Conservation (phyloP, 768 basidiomycete species). For the Lentinus brumalis region DNA sequence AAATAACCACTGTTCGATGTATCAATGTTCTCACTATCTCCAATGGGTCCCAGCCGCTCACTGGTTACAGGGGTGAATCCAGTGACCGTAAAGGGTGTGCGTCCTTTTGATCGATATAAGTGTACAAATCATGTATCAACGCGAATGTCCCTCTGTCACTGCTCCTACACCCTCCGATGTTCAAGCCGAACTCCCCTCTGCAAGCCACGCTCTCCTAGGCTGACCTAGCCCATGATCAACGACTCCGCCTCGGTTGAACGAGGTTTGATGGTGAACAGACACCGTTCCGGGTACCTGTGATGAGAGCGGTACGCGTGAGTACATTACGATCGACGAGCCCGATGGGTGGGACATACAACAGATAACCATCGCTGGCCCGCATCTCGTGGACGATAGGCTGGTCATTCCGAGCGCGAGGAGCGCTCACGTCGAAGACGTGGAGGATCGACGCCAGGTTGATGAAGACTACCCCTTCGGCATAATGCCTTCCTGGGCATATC, state of each 20-base stretch:
- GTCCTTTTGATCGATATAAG: too few species aligned
- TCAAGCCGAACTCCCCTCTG: too few species aligned
- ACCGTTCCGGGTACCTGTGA: background rate
- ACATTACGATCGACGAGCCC: background rate
- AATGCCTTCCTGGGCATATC: slow-evolving; percentile 22
- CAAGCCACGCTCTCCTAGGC: too few species aligned
- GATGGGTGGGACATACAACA: slow-evolving; percentile 7
- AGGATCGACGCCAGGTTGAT: slow-evolving; percentile 15
- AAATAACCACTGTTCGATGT: too few species aligned
- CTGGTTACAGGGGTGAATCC: too few species aligned
- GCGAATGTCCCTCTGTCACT: too few species aligned
- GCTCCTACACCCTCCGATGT: too few species aligned
- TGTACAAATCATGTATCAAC: too few species aligned
- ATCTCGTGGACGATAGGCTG: slow-evolving; percentile 6
- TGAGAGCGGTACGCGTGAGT: background rate
- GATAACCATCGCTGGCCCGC: slow-evolving; percentile 3
- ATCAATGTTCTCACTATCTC: too few species aligned
- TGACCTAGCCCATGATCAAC: background rate
- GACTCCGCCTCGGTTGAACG: background rate
- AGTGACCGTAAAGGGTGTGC: too few species aligned
- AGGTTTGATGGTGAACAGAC: slow-evolving; percentile 1
- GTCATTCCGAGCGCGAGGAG: slow-evolving; percentile 8
- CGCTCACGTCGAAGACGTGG: slow-evolving; percentile 17
- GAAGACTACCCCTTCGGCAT: slow-evolving; percentile 14
- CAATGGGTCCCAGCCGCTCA: too few species aligned